Evolutionary conservation across 345 rosid species (phyloP).

Genomic region (Bruguiera sexangula): DNA sequence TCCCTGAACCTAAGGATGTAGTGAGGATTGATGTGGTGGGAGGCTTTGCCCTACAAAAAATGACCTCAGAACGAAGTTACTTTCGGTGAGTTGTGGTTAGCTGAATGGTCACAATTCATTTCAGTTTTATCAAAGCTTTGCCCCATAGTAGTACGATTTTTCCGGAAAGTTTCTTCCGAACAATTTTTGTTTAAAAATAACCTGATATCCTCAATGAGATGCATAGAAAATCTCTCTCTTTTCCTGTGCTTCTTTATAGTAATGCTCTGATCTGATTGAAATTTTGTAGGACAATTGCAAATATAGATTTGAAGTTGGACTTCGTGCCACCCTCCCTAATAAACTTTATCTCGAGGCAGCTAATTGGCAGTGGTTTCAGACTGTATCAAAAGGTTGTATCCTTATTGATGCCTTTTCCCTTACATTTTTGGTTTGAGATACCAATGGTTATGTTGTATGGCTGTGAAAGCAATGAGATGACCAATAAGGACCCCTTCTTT

Average conservation of each 20-base stretch:
- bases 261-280: constrained; percentile 8
- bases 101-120: background rate
- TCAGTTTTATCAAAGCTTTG: background rate
- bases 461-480: background rate
- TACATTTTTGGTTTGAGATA: constrained; percentile 3
- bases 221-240: background rate
- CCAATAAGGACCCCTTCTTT: constrained; percentile 1
- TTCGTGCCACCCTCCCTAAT: constrained; percentile 85
- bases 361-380: constrained; percentile 79
- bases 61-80: constrained; percentile 71
- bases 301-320: constrained; percentile 83
- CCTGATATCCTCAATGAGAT: too few relatives aligned
- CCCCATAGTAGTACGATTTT: too few relatives aligned
- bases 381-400: constrained; percentile 80
- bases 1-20: constrained; percentile 61
- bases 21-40: constrained; percentile 77
- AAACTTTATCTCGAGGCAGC: constrained; percentile 88
- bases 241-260: background rate
- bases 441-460: background rate
- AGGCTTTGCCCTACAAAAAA: constrained; percentile 87
- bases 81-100: constrained; percentile 50
- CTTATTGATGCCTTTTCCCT: constrained; percentile 3
- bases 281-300: constrained; percentile 69
- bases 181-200: too few relatives aligned
- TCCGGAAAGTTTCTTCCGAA: too few relatives aligned